These are phyloP conservation scores for Pythium monospermum DNA, from an alignment of 352 stramenopile species.

Conservation along the genomic window DNA sequence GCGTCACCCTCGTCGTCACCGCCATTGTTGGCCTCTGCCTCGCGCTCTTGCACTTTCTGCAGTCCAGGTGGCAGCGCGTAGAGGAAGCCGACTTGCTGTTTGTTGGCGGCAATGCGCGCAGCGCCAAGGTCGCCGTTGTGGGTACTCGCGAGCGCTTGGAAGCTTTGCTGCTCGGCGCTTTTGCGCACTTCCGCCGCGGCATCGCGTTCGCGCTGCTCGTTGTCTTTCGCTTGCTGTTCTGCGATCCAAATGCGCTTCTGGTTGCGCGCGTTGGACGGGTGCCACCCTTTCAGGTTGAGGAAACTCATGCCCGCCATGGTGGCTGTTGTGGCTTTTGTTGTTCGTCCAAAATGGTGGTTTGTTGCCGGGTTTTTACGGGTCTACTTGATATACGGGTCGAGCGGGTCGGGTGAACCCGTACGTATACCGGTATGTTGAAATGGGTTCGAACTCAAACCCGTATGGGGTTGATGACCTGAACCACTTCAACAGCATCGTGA, in stretches of 20 bases:
- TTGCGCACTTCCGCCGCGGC: conserved; percentile 67
- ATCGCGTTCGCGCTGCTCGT: conserved; percentile 47
- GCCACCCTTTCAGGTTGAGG: conserved; percentile 75
- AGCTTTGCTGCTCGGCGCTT: conserved; percentile 39
- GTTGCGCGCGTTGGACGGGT: conserved; percentile 75
- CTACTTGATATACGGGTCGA: too few species aligned
- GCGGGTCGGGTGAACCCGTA: too few species aligned
- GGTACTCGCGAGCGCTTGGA: conserved; percentile 55
- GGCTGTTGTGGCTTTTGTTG: neutral
- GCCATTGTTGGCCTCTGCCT: conserved; percentile 23
- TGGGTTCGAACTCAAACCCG: too few species aligned
- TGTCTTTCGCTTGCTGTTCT: conserved; percentile 59
- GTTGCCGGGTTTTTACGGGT: neutral
- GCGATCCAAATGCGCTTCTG: conserved; percentile 84
- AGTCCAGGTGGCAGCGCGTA: conserved; percentile 71
- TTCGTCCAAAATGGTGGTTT: neutral
- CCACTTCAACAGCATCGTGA: too few species aligned
- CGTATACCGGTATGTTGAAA: too few species aligned
- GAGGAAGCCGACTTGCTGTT: conserved; percentile 68
- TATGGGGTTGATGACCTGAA: too few species aligned
- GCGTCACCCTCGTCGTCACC: conserved; percentile 32
- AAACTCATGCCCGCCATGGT: conserved; percentile 78
- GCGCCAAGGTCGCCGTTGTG: conserved; percentile 48
- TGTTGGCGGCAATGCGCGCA: conserved; percentile 30
- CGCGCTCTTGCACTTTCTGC: conserved; percentile 33